A percentile compares a stretch with the other conserved stretches of the same genome.
Conservation (phyloP, 2,329 filamentous ascomycete species). For the Cryphonectria radicalis region DNA sequence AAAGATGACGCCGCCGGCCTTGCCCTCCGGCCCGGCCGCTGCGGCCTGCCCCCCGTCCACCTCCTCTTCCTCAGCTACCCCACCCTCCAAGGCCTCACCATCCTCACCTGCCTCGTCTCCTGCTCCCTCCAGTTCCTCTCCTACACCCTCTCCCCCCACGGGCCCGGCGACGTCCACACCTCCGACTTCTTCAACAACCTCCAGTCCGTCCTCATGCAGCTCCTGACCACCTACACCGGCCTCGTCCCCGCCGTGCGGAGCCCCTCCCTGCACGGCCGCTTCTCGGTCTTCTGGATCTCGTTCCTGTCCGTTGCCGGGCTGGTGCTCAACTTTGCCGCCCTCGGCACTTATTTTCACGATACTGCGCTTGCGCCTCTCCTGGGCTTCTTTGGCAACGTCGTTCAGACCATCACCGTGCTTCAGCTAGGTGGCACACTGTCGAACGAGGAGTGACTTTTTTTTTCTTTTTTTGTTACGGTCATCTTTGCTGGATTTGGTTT, state of each 20-base stretch:
- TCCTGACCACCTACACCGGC: constrained; percentile 21
- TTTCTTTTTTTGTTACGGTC: neutral
- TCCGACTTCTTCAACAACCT: constrained; percentile 20
- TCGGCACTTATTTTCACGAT: constrained; percentile 17
- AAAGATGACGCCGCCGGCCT: neutral
- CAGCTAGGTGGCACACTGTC: constrained; percentile 1
- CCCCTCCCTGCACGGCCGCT: neutral
- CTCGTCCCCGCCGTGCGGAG: constrained; percentile 8
- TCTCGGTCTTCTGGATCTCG: constrained; percentile 11
- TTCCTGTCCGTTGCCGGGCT: constrained; percentile 7
- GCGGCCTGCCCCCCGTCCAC: neutral
- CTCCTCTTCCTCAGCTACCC: constrained; percentile 18
- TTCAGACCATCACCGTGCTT: constrained; percentile 16
- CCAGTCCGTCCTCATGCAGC: constrained; percentile 18
- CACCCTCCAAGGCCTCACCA: constrained; percentile 18
- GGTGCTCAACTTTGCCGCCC: constrained; percentile 13
- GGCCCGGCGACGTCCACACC: neutral
- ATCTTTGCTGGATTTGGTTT: neutral
- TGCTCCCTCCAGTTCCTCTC: constrained; percentile 19
- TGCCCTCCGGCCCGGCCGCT: neutral
- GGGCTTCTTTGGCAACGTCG: constrained; percentile 16
- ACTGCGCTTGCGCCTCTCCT: constrained; percentile 12
- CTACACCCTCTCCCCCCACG: constrained; percentile 7
- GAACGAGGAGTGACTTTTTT: neutral
- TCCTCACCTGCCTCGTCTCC: constrained; percentile 14